Base-by-base conservation (phyloP, 306 rosid genomes). In the Urtica urens region DNA sequence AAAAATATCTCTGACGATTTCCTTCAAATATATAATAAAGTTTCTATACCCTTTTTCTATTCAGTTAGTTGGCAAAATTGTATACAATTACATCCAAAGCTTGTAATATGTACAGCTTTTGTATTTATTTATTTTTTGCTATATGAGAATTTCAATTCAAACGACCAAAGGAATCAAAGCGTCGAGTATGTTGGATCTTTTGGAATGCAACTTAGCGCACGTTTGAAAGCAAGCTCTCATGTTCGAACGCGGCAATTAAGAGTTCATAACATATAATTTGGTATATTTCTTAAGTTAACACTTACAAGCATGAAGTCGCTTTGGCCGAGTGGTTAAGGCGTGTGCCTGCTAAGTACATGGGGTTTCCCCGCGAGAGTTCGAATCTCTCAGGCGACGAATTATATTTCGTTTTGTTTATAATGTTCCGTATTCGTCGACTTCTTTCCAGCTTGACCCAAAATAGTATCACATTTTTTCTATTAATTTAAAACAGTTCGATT, bases 251-350 rank as follows among this genome's bases (percentile, higher is more conserved):
- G 37, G 37, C 37, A 2, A 31, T 31, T 7, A 44, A 24, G 14
- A 23, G 4, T 5, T 24, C 31, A 46, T 12, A 12, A n/a, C n/a
- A n/a, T n/a, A n/a, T n/a, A n/a, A n/a, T n/a, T n/a, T n/a, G n/a
- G n/a, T n/a, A n/a, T n/a, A n/a, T n/a, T n/a, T 11, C 3, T 12
- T 38, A 5, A 1, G 1, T 1, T 0, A 1, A 0, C 24, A 11
- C 17, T 2, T 21, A 35, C 14, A 2, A 5, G 2, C 7, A 35
- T 15, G 23, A 0, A 23, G 76, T 70, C 80, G 78, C 84, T 78
- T 78, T 78, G 80, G 80, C 84, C 84, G 84, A 73, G 84, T 78
- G 80, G 84, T 73, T 78, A 78, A 78, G 80, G 80, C 80, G 84
- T 77, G 84, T 45, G 49, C 49, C 49, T 45, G 49, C 49, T 45